Conservation (phyloP, 805 yeast genomes). For the Metschnikowia lachancei region DNA sequence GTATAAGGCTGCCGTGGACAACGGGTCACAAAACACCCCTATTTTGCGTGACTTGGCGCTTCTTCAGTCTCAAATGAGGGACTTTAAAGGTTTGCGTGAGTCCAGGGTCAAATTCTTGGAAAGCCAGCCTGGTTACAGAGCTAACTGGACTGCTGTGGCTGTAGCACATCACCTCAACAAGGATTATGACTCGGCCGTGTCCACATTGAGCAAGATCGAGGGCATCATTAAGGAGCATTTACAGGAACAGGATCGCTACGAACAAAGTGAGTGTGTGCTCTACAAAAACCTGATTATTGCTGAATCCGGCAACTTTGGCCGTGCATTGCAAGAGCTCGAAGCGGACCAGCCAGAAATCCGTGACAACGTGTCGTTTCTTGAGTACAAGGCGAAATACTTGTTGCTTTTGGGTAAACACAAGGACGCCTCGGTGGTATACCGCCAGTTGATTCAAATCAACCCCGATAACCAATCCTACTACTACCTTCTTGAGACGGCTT, state of each 20-base stretch:
- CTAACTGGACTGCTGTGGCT: slow-evolving; percentile 87
- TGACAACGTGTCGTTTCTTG: slow-evolving; percentile 62
- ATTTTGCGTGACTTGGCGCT: slow-evolving; percentile 79
- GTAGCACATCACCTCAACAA: slow-evolving; percentile 77
- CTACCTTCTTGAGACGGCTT: slow-evolving; percentile 58
- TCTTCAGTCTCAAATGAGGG: slow-evolving; percentile 77
- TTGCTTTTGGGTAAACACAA: slow-evolving; percentile 52
- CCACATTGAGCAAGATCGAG: slow-evolving; percentile 73
- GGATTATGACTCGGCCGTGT: slow-evolving; percentile 65
- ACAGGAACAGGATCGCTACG: slow-evolving; percentile 64
- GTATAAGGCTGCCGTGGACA: slow-evolving; percentile 69
- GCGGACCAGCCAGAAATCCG: slow-evolving; percentile 45
- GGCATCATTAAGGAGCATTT: slow-evolving; percentile 66
- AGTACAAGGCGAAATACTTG: slow-evolving; percentile 63
- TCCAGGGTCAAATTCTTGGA: slow-evolving; percentile 71
- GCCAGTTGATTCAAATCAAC: slow-evolving; percentile 74
- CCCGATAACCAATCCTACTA: slow-evolving; percentile 77
- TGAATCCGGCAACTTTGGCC: slow-evolving; percentile 58
- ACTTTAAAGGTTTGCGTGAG: slow-evolving; percentile 57
- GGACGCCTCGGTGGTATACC: slow-evolving; percentile 67
- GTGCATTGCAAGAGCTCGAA: slow-evolving; percentile 63
- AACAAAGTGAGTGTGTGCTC: slow-evolving; percentile 76
- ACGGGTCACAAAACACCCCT: slow-evolving; percentile 74
- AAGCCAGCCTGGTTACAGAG: slow-evolving; percentile 75
- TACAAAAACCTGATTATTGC: slow-evolving; percentile 67